A percentile compares a stretch with the other conserved stretches of the same genome.
Evolutionary conservation across 2,329 filamentous ascomycete species (phyloP).

Genomic region (Diaporthe velutina): DNA sequence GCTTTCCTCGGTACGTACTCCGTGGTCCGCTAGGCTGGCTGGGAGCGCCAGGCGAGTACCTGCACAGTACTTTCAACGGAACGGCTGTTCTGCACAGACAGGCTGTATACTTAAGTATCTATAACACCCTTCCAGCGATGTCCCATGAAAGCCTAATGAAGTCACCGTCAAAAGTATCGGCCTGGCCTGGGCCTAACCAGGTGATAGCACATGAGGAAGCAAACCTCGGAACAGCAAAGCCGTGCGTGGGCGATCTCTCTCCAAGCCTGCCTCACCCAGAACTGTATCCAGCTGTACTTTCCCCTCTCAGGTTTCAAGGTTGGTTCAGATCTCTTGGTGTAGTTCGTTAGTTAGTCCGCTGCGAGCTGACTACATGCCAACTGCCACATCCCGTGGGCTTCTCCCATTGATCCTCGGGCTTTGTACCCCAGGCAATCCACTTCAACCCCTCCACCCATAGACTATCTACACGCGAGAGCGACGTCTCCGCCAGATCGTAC

Average conservation of each 20-base stretch:
- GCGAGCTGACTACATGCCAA: conserved; percentile 15
- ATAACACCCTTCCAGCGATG: neutral
- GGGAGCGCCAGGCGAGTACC: neutral
- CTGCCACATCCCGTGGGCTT: neutral
- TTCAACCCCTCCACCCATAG: conserved; percentile 17
- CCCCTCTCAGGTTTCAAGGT: neutral
- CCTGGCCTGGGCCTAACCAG: neutral
- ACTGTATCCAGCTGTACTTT: conserved; percentile 3
- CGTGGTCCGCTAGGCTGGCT: neutral
- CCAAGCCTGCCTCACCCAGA: conserved; percentile 14
- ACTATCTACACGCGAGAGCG: conserved; percentile 7
- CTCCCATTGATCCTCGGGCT: conserved; percentile 9
- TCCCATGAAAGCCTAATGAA: conserved; percentile 27
- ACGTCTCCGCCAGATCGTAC: conserved; percentile 26
- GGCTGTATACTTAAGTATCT: neutral
- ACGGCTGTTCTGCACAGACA: neutral
- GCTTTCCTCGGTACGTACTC: conserved; percentile 13
- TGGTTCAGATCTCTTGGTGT: conserved; percentile 9
- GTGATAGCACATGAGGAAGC: conserved; percentile 2
- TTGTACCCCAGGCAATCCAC: conserved; percentile 18
- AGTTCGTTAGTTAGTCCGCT: neutral
- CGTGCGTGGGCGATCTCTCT: conserved; percentile 1
- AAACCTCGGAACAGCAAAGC: conserved; percentile 24
- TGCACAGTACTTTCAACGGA: neutral
- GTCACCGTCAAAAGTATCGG: conserved; percentile 21